A percentile compares a stretch with the other conserved stretches of the same genome.
These are phyloP conservation scores for Tetrahymena borealis DNA, from an alignment of 73 alveolate species.

Conservation along the genomic window DNA sequence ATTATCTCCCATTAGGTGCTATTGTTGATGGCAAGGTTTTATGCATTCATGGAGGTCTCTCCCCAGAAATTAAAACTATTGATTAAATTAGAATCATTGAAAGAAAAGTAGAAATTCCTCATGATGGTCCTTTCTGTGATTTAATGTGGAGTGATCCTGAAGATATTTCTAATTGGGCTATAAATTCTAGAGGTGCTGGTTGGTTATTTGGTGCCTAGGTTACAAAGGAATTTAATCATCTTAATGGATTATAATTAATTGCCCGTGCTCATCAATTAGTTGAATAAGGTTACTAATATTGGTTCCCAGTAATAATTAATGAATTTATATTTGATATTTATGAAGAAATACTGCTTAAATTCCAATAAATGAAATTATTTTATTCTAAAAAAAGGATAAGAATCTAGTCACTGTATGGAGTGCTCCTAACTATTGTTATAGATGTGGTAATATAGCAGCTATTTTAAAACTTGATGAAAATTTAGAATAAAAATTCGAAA, in stretches of 20 bases:
- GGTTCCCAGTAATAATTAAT: constrained; percentile 69
- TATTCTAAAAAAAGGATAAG: constrained; percentile 53
- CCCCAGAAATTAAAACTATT: constrained; percentile 80
- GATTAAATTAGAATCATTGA: constrained; percentile 73
- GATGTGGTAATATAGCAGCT: constrained; percentile 93
- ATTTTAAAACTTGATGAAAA: constrained; percentile 69
- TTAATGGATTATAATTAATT: constrained; percentile 65
- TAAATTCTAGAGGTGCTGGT: constrained; percentile 52
- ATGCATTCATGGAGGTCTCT: constrained; percentile 93
- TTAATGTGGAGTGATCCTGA: constrained; percentile 92
- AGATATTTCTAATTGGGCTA: constrained; percentile 77
- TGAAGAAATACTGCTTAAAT: constrained; percentile 79
- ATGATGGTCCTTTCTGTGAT: constrained; percentile 82
- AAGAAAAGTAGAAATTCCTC: constrained; percentile 79
- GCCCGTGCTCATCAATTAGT: constrained; percentile 81
- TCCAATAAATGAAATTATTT: constrained; percentile 45
- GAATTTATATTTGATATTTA: constrained; percentile 81
- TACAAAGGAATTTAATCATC: constrained; percentile 62
- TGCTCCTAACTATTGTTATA: constrained; percentile 93
- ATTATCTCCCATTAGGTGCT: constrained; percentile 65
- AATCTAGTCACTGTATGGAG: constrained; percentile 93
- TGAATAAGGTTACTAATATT: constrained; percentile 72
- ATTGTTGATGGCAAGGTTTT: constrained; percentile 76
- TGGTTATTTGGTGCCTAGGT: constrained; percentile 54
- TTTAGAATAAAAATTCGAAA: constrained; percentile 63